Conservation (phyloP, 1,284 basidiomycete species). For the Cutaneotrichosporon sp. region DNA sequence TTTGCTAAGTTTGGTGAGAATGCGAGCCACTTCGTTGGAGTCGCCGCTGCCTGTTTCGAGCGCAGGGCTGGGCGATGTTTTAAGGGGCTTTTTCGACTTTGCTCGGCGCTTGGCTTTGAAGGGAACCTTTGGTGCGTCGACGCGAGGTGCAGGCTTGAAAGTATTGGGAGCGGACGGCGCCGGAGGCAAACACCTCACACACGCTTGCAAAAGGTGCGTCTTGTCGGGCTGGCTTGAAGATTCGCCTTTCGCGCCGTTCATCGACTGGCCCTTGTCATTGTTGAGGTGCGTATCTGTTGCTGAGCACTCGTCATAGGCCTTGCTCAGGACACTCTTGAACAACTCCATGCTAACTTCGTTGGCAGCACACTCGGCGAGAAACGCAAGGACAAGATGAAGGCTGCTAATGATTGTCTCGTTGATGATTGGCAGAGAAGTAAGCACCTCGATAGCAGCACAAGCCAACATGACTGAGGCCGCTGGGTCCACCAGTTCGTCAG, state of each 20-base stretch:
- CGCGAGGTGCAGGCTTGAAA: background rate
- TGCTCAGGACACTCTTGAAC: background rate
- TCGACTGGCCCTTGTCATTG: background rate
- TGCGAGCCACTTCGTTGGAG: too few species aligned
- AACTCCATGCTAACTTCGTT: background rate
- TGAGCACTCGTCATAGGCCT: background rate
- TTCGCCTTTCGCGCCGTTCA: background rate
- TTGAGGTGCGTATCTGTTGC: background rate
- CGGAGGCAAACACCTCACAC: background rate
- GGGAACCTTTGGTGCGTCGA: background rate
- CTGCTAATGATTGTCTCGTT: background rate
- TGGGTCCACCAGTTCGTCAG: background rate
- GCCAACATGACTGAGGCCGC: background rate
- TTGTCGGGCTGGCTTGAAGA: too few species aligned
- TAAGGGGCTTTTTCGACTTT: background rate
- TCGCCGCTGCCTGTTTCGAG: background rate
- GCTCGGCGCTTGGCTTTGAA: constrained; percentile 1
- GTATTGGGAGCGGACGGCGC: background rate
- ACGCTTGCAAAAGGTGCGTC: too few species aligned
- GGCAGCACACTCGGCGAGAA: background rate
- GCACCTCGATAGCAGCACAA: background rate
- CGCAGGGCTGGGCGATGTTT: too few species aligned
- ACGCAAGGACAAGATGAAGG: background rate
- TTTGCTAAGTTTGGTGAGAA: too few species aligned
- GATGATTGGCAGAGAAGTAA: background rate